These are phyloP conservation scores for Dichotomopilus funicola DNA, from an alignment of 2,329 filamentous ascomycete genomes.

Conservation along the genomic window DNA sequence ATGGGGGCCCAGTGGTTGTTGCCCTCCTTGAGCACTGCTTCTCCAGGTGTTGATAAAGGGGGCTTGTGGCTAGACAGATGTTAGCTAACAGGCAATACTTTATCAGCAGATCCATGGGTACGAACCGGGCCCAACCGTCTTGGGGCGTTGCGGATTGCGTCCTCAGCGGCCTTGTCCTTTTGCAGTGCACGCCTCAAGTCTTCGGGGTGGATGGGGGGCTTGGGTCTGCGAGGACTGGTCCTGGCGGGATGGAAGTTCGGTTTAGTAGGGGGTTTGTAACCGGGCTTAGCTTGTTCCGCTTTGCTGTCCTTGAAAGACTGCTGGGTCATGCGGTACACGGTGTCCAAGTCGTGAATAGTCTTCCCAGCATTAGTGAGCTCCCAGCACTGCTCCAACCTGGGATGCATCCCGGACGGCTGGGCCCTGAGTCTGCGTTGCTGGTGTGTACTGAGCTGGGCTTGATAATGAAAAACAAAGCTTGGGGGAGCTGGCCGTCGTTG, in stretches of 20 bases:
- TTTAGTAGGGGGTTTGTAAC: background rate
- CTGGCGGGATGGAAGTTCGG: background rate
- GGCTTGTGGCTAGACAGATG: background rate
- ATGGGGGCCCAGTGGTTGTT: background rate
- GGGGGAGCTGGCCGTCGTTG: too few species aligned
- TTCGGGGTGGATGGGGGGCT: background rate
- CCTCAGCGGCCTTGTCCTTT: background rate
- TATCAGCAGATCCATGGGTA: background rate
- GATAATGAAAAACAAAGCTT: background rate
- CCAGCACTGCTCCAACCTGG: background rate
- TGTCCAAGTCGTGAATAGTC: background rate
- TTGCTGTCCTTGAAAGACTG: background rate
- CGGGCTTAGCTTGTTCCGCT: background rate
- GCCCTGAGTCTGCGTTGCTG: background rate
- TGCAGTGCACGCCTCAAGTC: background rate
- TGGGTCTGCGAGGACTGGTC: background rate
- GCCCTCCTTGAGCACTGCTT: background rate
- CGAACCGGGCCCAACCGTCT: background rate
- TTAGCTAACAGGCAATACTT: background rate
- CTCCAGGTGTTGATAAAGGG: background rate
- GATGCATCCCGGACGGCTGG: background rate
- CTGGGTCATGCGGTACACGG: conserved; percentile 1
- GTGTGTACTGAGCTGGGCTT: background rate
- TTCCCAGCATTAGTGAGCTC: conserved; percentile 2
- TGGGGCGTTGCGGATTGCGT: background rate